Base-by-base conservation (phyloP, 441 rosid genomes). In the Croton setiger region DNA sequence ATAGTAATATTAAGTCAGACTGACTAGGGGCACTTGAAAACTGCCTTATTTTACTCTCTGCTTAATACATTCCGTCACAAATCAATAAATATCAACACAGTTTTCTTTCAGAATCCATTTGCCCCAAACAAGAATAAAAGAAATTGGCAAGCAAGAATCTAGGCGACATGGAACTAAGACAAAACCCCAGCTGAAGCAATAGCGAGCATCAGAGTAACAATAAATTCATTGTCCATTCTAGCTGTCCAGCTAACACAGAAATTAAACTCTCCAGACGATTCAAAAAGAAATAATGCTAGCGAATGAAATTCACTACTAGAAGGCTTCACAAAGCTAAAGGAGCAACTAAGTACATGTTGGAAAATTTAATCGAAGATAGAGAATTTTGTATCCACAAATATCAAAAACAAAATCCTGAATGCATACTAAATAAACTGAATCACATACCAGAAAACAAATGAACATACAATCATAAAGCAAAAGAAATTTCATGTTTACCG, bases 401-500 rank as follows among this genome's bases (percentile, higher is more conserved):
- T 12, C 17, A 43, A 56, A 17, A 67, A 52, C 13, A 35, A 43
- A 48, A 53, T 21, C 59, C 12, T 47, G 9, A 21, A 68, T 4
- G 54, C 13, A 14, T 36, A 64, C 5, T 27, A 55, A 8, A 21
- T 11, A 14, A 45, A 13, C 18, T 48, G 23, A 41, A 15, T 44
- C 55, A 18, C 27, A 60, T 2, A 68, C 17, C 63, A 6, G 2
- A 37, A 36, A 59, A 6, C 7, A 59, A 61, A 47, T 27, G 61
- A 52, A 52, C 27, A 18, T 2, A 55, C 1, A 11, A 27, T 11
- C 33, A 9, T 27, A 35, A 57, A 53, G 70, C 17, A 3, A 5
- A 9, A 53, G 41, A 27, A 44, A 13, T 59, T n/a, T 33, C 1
- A 35, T 21, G 84, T 62, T 56, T 82, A 92, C 98, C 71, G 87